Evolutionary conservation across 345 rosid species (phyloP), one percentile per base, ranked within the genome.

Genomic region (Garcia nutans): DNA sequence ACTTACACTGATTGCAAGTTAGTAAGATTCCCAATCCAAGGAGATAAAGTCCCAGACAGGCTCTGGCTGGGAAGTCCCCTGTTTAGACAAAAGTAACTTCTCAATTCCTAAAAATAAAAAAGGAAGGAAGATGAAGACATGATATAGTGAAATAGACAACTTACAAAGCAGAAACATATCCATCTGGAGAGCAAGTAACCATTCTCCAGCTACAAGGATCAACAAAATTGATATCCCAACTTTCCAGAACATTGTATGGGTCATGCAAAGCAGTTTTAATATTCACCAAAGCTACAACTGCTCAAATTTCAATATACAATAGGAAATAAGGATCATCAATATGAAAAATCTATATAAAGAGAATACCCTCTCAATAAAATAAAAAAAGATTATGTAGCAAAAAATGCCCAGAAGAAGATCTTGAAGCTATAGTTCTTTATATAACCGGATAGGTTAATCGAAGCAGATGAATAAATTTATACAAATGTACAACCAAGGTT

Each of bases 171-270:
- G 96, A 90, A 82, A 96, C 99, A 87, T 82, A 91, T 71, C 96
- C 97, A 71, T 93, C 97, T 41, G 67, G 1, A 3, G 96, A 80
- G 84, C 99, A 96, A 77, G 97, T 88, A 72, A 96, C 87, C 99
- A 96, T 96, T 82, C 96, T 91, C 99, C 98, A 96, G 84, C 98
- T 92, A 88, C 99, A 96, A 70, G 99, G 99, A 90, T 93, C 99
- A 31, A 96, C 99, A 75, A 97, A 93, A 82, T 86, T 93, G 65
- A 85, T 86, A 86, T 96, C 99, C 99, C 99, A 96, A 75, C 89
- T 90, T 69, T 91, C 99, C 84, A 96, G 84, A 77, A 93, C 97
- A 83, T 87, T 93, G 83, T 93, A 88, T 0, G 98, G 98, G 77
- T 96, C 99, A 63, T 81, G 93, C 63, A 96, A 87, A 74, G 86